Conservation (phyloP, 352 stramenopile species). For the Phytophthora agathidicida region DNA sequence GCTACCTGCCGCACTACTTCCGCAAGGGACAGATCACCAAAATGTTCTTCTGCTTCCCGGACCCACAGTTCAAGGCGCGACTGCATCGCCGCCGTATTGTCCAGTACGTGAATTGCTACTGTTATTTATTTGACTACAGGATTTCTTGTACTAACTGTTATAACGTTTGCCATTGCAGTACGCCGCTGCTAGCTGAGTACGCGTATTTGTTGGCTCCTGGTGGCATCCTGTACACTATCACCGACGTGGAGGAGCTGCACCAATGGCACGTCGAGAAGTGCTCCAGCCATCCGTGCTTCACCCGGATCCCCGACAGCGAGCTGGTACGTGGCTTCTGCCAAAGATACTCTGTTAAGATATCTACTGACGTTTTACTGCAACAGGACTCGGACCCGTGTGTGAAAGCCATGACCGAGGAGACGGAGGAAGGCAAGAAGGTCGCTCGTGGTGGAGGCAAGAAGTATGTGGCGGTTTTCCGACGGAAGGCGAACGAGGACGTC, state of each 20-base stretch:
- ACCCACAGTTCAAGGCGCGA: constrained; percentile 99
- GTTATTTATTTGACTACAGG: neutral
- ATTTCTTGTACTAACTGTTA: neutral
- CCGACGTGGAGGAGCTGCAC: constrained; percentile 98
- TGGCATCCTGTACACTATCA: constrained; percentile 98
- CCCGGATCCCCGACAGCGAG: constrained; percentile 86
- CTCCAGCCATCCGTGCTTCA: constrained; percentile 94
- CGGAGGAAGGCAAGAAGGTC: constrained; percentile 99
- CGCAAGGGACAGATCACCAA: constrained; percentile 92
- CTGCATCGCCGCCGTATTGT: constrained; percentile 96
- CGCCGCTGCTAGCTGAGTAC: constrained; percentile 96
- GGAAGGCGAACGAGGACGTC: constrained; percentile 67
- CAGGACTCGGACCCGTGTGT: constrained; percentile 93
- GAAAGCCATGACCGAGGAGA: constrained; percentile 95
- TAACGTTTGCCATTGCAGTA: constrained; percentile 50
- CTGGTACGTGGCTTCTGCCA: constrained; percentile 48
- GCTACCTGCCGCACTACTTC: constrained; percentile 88
- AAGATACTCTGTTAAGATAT: neutral
- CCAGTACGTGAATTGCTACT: constrained; percentile 48
- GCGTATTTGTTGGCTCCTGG: constrained; percentile 93
- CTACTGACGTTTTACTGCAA: neutral
- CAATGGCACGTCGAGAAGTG: constrained; percentile 97
- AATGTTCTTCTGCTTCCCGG: constrained; percentile 99
- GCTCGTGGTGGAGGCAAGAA: constrained; percentile 90
- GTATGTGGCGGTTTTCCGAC: constrained; percentile 85